phyloP scores from a whole-genome alignment of 2,329 filamentous ascomycete genomes.

The Leptographium procerum region DNA sequence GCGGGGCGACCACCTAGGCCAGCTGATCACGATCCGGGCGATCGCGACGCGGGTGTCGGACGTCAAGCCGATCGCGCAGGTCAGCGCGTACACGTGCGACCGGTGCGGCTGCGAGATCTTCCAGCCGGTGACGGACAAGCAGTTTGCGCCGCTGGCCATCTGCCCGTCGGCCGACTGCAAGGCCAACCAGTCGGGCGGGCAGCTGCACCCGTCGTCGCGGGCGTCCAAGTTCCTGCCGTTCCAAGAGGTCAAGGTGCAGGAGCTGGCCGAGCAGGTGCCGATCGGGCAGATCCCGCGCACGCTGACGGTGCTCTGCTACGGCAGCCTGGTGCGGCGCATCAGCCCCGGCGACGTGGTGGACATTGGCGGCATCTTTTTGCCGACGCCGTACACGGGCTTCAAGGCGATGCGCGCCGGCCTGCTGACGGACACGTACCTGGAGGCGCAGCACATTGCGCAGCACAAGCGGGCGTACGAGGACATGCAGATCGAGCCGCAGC shows the following conservation, averaged over 20 bases:
- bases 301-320: constrained; percentile 81
- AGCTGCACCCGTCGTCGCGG: constrained; percentile 86
- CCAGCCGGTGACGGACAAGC: constrained; percentile 84
- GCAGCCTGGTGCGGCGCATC: constrained; percentile 71
- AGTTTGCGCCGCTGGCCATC: constrained; percentile 75
- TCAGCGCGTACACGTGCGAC: constrained; percentile 96
- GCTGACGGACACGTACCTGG: constrained; percentile 93
- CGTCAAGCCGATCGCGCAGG: constrained; percentile 93
- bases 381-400: constrained; percentile 98
- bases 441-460: constrained; percentile 85
- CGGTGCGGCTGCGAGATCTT: constrained; percentile 95
- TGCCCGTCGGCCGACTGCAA: constrained; percentile 88
- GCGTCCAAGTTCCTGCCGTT: constrained; percentile 96
- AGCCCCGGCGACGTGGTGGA: constrained; percentile 93
- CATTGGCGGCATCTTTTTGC: constrained; percentile 88
- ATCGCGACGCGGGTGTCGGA: constrained; percentile 94
- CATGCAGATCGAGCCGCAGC: constrained; percentile 68
- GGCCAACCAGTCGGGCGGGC: constrained; percentile 82
- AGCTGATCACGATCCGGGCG: constrained; percentile 85
- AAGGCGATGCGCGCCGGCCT: constrained; percentile 91
- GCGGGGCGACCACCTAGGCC: constrained; percentile 81
- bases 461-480: constrained; percentile 98
- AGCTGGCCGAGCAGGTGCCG: constrained; percentile 97
- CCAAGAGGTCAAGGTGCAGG: constrained; percentile 97
- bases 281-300: constrained; percentile 94